Evolutionary conservation across 139 green algal species (phyloP), one percentile per base, ranked within the genome.

Genomic region (Chlorella sp.): DNA sequence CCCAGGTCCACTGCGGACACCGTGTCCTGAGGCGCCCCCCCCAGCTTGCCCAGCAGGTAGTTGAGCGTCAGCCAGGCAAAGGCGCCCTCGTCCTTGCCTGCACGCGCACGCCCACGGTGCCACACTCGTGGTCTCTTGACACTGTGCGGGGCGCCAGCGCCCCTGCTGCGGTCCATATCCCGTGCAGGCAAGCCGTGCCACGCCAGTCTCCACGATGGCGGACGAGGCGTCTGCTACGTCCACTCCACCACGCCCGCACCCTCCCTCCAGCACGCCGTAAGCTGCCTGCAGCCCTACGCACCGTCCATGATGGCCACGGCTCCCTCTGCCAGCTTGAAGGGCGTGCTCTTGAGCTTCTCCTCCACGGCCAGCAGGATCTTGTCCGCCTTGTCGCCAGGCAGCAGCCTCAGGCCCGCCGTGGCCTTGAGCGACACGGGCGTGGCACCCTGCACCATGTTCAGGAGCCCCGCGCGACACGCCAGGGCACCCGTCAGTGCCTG

Each of bases 21-120:
- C 0, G 95, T 97, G 26, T 65, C 74, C 29, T 85, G 72, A 3
- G 69, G 71, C 34, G 79, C 72, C 26, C 80, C 77, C 3, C 85
- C 90, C 10, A 97, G 77, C 49, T 88, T 85, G 32, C 91, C 93
- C 55, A 99, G 85, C 64, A 99, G 79, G 87, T 98, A 99, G 81
- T 99, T 99, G 23, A 98, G 84, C 2, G 95, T 97, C 30, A 99
- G 87, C 95, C 95, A 99, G 1, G 91, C 92, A 79, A 95, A 99
- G 0, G 89, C 96, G 30, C 95, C 95, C 81, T 98, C 94, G 59
- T 97, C 89, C 65, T 90, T 82, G 26, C 87, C 82, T 87, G 77
- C 32, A 65, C 20, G n/a, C n/a, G n/a, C n/a, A n/a, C n/a, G n/a
- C n/a, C n/a, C n/a, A n/a, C n/a, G n/a, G n/a, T n/a, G n/a, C n/a